Base-by-base conservation (phyloP, 345 rosid genomes). In the Bretschneidera sinensis region DNA sequence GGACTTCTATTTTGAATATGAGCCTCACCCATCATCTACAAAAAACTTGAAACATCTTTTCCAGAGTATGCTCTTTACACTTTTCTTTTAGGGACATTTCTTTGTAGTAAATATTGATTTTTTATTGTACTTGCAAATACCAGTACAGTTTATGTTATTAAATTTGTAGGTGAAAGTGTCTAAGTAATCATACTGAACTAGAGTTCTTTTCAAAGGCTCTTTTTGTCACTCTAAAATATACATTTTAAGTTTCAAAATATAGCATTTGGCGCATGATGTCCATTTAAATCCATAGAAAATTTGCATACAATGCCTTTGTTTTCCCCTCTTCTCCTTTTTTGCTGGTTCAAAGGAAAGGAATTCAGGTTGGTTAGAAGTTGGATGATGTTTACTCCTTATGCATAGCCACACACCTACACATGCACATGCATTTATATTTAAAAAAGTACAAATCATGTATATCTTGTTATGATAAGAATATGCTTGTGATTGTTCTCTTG, bases 41-140 rank as follows among this genome's bases (percentile, higher is more conserved):
- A 92, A 89, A 81, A 92, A 92, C 69, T 25, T 92, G 52, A 85
- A 84, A 55, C 98, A 92, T 79, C 91, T 89, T 73, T 92, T 87
- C 74, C 92, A 92, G 77, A 89, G 97, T 89, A 81, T 62, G 81
- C 55, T 66, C 59, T 59, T 5, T 21, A n/a, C n/a, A n/a, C 63
- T 57, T 7, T 19, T 56, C 48, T 17, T 50, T 17, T 25, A 17
- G n/a, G 15, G 11, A 21, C 22, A 21, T 35, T 57, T 54, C 34
- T 21, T 2, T 20, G 39, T 24, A 39, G 18, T 54, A 47, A 39
- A 43, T 6, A n/a, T 20, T 23, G 48, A 51, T 64, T 35, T 25
- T 19, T 43, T 18, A 39, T 39, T 28, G 11, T 39, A 14, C 15
- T 39, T 39, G 10, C 10, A 39, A 39, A 14, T 39, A 4, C 45